Percentiles rank a stretch among this genome's conserved stretches.
phyloP scores from a whole-genome alignment of 2,329 filamentous ascomycete species.

The Fusarium equiseti region DNA sequence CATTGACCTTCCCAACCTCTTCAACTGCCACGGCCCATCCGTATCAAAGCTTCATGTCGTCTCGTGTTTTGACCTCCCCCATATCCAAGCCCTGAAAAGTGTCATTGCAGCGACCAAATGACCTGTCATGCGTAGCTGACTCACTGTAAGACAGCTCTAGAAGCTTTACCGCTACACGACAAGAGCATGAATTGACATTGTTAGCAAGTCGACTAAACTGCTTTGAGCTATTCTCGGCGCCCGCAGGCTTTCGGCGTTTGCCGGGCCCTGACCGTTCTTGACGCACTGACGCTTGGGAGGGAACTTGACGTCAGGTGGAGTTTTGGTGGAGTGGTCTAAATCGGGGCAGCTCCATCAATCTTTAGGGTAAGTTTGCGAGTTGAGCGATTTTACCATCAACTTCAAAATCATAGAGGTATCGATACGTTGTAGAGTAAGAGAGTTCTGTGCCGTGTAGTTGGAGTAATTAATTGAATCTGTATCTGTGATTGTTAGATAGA shows the following conservation, averaged over 20 bases:
- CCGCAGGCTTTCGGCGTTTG: neutral
- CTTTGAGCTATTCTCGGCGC: neutral
- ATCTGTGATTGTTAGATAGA: accelerated
- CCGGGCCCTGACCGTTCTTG: neutral
- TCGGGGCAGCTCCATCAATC: no score
- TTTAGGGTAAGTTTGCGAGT: neutral
- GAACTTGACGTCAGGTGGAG: conserved; percentile 4
- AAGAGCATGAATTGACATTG: neutral
- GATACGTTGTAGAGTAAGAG: neutral
- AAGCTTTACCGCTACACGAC: neutral
- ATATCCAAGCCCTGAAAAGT: neutral
- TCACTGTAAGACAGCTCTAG: neutral
- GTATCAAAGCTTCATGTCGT: neutral
- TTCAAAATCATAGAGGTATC: no score
- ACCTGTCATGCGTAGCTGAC: neutral
- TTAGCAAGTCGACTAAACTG: neutral
- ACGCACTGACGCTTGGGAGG: neutral
- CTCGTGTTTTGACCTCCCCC: neutral
- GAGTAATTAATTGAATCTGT: neutral
- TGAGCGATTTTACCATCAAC: neutral
- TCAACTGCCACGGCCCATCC: neutral
- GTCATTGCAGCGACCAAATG: neutral
- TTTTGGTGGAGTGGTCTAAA: neutral
- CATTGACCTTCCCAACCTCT: neutral
- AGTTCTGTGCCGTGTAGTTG: neutral